Conservation (phyloP, 169 alveolate species). For the Cytauxzoon felis region DNA sequence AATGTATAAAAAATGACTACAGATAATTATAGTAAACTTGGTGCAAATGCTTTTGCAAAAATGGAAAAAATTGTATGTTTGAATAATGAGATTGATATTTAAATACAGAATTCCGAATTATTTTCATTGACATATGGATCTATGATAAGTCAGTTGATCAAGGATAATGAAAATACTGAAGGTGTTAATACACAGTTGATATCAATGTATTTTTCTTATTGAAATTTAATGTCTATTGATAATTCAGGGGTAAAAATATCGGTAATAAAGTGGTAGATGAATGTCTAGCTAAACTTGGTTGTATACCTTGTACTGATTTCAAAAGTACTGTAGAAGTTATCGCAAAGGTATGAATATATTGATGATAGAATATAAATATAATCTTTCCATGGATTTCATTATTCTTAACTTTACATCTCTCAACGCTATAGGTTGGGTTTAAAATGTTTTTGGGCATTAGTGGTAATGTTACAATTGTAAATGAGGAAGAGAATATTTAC, state of each 20-base stretch:
- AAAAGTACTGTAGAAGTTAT: conserved; percentile 72
- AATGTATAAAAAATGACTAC: conserved; percentile 57
- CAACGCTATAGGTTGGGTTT: conserved; percentile 62
- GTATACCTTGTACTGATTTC: conserved; percentile 69
- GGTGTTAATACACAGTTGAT: conserved; percentile 85
- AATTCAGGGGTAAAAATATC: conserved; percentile 68
- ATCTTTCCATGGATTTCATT: neutral
- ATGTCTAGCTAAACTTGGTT: conserved; percentile 70
- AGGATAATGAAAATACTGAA: conserved; percentile 85
- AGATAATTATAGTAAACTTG: conserved; percentile 69
- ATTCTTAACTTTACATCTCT: neutral
- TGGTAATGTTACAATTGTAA: conserved; percentile 66
- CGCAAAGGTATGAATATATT: conserved; percentile 65
- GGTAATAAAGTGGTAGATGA: conserved; percentile 72
- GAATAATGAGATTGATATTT: neutral
- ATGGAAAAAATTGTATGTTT: conserved; percentile 67
- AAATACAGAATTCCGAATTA: conserved; percentile 80
- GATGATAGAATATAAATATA: neutral
- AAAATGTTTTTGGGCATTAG: conserved; percentile 76
- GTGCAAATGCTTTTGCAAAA: conserved; percentile 72
- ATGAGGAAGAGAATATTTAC: conserved; percentile 62
- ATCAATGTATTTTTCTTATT: conserved; percentile 61
- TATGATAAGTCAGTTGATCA: conserved; percentile 82
- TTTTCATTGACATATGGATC: conserved; percentile 87
- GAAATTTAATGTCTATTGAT: neutral